Conservation (phyloP, 345 rosid genomes). For the Isatis tinctoria region DNA sequence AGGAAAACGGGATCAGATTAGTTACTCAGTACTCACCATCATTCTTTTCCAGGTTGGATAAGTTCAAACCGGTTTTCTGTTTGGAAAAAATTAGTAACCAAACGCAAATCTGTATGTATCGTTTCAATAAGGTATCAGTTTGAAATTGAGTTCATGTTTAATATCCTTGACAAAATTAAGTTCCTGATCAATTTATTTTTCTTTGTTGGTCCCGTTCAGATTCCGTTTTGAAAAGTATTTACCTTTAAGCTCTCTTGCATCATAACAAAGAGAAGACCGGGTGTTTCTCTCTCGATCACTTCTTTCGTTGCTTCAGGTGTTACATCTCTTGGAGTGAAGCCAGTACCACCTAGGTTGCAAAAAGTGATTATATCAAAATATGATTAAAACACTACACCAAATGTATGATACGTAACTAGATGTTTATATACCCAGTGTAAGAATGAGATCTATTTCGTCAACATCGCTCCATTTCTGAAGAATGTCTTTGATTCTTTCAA, state of each 20-base stretch:
- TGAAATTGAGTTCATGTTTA: not conserved
- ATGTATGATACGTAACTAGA: not conserved
- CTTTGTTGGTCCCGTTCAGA: not conserved
- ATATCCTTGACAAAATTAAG: too few species aligned
- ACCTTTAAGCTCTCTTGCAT: constrained; percentile 98
- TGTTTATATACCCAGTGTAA: constrained; percentile 64
- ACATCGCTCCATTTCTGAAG: constrained; percentile 73
- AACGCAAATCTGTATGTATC: not conserved
- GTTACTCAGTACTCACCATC: not conserved
- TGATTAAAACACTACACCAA: not conserved
- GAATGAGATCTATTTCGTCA: constrained; percentile 76
- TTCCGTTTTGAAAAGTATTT: not conserved
- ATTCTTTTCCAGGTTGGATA: not conserved
- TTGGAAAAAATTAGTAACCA: not conserved
- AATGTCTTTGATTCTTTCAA: constrained; percentile 57
- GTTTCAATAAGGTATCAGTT: not conserved
- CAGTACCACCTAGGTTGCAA: constrained; percentile 73
- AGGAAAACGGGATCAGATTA: not conserved
- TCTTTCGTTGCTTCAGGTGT: constrained; percentile 94
- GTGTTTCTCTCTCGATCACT: constrained; percentile 83
- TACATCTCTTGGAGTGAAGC: constrained; percentile 91
- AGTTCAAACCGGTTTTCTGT: not conserved
- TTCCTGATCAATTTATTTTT: too few species aligned
- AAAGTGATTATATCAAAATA: not conserved
- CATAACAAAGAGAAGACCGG: constrained; percentile 87